phyloP scores from a whole-genome alignment of 768 basidiomycete genomes.

The Russula griseocarnosa region DNA sequence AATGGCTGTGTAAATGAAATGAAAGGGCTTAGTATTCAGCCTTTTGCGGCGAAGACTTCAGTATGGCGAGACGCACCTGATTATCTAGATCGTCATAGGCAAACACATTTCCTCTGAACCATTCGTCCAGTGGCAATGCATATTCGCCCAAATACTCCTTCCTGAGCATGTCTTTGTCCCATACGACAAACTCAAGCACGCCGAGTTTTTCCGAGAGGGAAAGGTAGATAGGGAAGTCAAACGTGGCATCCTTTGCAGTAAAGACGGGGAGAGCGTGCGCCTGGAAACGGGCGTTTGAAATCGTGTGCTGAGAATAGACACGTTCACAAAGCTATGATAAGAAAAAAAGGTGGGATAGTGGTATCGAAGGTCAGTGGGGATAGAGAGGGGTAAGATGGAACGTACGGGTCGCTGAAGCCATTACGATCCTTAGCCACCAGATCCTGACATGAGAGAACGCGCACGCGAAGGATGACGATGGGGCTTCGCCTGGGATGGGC shows the following conservation, averaged over 20 bases:
- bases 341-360: neutral
- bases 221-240: conserved; percentile 83
- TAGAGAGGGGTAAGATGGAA: conserved; percentile 25
- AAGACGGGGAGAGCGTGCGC: conserved; percentile 62
- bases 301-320: conserved; percentile 53
- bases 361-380: conserved; percentile 4
- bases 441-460: conserved; percentile 60
- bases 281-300: conserved; percentile 75
- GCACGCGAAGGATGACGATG: conserved; percentile 61
- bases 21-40: conserved; percentile 2
- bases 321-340: conserved; percentile 61
- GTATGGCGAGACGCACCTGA: conserved; percentile 45
- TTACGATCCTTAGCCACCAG: conserved; percentile 62
- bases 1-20: conserved; percentile 40
- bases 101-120: conserved; percentile 58
- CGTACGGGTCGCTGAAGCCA: conserved; percentile 76
- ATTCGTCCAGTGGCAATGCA: conserved; percentile 71
- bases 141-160: conserved; percentile 96
- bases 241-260: conserved; percentile 68
- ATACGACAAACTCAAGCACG: conserved; percentile 79
- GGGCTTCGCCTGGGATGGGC: conserved; percentile 58
- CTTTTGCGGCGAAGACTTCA: conserved; percentile 27
- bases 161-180: conserved; percentile 87
- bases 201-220: conserved; percentile 70
- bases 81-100: conserved; percentile 64